Base-by-base conservation (phyloP, 441 rosid species). In the Daphne laureola region DNA sequence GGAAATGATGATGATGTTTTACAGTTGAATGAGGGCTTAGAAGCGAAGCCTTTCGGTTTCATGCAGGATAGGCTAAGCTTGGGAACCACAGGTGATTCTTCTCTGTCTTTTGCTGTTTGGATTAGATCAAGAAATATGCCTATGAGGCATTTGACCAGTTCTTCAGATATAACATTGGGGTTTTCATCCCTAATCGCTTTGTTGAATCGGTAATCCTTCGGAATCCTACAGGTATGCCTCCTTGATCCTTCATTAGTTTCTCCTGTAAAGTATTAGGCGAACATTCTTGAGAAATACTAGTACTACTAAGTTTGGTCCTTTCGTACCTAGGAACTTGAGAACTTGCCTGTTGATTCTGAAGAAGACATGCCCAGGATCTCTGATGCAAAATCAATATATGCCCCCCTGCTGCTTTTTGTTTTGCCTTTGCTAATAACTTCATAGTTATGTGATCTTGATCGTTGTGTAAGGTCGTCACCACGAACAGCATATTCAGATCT, bases 121-220 rank as follows among this genome's bases (percentile, higher is more conserved):
- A 83, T 85, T 13, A 83, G 75, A 67, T 83, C 84, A 23, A 87
- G 81, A 68, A 76, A 87, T 56, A 80, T 76, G 57, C 73, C 70
- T 62, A 87, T 78, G 44, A 87, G 72, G 70, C 88, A 80, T 68
- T 64, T 77, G 53, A 85, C 68, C 49, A 91, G 71, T 53, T 91
- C 83, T 73, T 87, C 88, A 2, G 96, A 83, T 55, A 91, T 74
- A 55, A 67, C 72, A 49, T 87, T 91, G 14, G 96, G 96, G 35
- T 78, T 79, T 49, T 76, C 83, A 47, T 45, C 56, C 46, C 63
- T 49, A 17, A 63, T 62, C 14, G 64, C 85, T 53, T 56, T 67
- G 16, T 61, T 69, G 49, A 71, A 12, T 12, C 49, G 23, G 40
- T 55, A 55, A 9, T 69, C 73, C 12, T 71, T 78, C 58, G 57